Conservation (phyloP, 2,329 filamentous ascomycete species). For the Lachnellula cervina region DNA sequence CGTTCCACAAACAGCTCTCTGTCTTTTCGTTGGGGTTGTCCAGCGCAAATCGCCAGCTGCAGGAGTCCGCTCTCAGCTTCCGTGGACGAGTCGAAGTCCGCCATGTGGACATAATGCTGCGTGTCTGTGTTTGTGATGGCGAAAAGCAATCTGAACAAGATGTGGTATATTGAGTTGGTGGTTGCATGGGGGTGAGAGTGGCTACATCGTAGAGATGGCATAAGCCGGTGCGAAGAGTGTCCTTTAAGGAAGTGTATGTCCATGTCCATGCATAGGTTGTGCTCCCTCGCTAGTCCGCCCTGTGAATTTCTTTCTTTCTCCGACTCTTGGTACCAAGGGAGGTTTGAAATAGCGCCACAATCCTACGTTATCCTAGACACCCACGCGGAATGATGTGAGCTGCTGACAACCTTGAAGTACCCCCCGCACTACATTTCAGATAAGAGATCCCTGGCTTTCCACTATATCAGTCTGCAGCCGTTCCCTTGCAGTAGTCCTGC, state of each 20-base stretch:
- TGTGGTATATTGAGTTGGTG: background rate
- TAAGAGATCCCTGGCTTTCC: background rate
- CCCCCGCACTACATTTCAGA: background rate
- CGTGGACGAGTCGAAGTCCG: conserved; percentile 4
- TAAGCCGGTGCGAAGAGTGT: background rate
- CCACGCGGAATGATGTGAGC: background rate
- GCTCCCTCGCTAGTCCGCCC: background rate
- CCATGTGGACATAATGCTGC: conserved; percentile 11
- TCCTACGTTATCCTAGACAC: background rate
- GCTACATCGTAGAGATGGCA: background rate
- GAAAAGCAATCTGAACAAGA: background rate
- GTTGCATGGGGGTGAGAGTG: background rate
- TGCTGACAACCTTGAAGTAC: background rate
- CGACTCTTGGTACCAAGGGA: background rate
- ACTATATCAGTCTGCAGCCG: background rate
- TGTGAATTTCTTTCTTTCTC: background rate
- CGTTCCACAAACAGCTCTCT: background rate
- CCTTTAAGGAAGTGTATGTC: background rate
- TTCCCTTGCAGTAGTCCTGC: background rate
- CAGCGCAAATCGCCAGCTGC: background rate
- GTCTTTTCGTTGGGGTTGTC: background rate
- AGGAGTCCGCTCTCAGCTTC: background rate
- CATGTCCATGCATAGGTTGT: background rate
- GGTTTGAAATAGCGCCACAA: background rate
- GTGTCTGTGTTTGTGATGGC: background rate